Percentiles rank a stretch among this genome's conserved stretches.
Conservation (phyloP, 805 yeast species). For the Lipomyces yamadae region DNA sequence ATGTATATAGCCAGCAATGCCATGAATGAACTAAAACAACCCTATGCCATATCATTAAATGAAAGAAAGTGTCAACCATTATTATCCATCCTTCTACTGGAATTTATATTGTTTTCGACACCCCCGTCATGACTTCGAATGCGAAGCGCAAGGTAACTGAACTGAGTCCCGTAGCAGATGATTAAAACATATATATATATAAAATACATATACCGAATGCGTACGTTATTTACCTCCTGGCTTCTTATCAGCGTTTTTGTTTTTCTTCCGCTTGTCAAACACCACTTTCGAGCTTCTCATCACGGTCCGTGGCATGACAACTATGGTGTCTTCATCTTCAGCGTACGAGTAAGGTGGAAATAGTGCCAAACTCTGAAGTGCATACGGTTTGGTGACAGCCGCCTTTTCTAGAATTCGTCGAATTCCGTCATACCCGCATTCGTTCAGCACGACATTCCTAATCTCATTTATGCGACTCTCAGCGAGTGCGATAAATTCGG, state of each 20-base stretch:
- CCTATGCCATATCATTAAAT: background rate
- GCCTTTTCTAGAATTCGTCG: slow-evolving; percentile 37
- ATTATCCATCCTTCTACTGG: background rate
- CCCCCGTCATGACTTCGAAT: background rate
- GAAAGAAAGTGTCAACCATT: background rate
- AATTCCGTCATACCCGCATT: slow-evolving; percentile 37
- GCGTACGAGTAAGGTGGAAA: slow-evolving; percentile 31
- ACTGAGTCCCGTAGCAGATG: background rate
- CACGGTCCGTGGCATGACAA: slow-evolving; percentile 26
- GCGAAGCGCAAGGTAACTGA: background rate
- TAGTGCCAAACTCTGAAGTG: slow-evolving; percentile 32
- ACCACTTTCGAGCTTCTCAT: background rate
- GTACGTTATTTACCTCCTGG: background rate
- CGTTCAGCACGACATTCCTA: slow-evolving; percentile 20
- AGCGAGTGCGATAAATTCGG: slow-evolving; percentile 29
- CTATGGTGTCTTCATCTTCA: slow-evolving; percentile 33
- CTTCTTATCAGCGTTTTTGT: background rate
- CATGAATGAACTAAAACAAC: background rate
- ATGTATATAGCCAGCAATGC: background rate
- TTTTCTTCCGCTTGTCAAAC: slow-evolving; percentile 2
- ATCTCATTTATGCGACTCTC: slow-evolving; percentile 31
- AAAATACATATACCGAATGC: background rate
- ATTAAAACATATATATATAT: background rate
- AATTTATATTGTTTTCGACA: no score
- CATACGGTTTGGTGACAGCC: slow-evolving; percentile 26